Evolutionary conservation across 2,329 filamentous ascomycete genomes (phyloP).

Genomic region (Apiospora rasikravindrae): DNA sequence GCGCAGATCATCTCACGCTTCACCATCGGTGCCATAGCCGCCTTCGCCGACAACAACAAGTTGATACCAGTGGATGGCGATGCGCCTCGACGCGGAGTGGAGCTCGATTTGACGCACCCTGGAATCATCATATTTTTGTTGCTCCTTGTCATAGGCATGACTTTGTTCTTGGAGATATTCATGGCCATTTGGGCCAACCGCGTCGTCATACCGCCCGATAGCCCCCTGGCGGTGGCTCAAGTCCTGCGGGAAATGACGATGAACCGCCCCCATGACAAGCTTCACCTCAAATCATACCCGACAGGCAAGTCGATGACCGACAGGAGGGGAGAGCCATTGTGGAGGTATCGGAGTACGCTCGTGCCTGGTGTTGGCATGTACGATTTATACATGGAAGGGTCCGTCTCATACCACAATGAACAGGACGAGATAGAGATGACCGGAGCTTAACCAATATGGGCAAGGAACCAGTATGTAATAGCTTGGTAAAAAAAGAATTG

Average conservation of each 20-base stretch:
- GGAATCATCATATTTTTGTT: slow-evolving; percentile 10
- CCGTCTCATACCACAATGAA: neutral
- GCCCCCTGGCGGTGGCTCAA: slow-evolving; percentile 8
- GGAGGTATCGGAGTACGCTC: slow-evolving; percentile 9
- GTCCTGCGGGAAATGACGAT: slow-evolving; percentile 17
- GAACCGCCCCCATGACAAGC: neutral
- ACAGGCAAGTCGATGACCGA: slow-evolving; percentile 10
- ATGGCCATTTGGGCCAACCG: slow-evolving; percentile 21
- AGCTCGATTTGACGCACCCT: slow-evolving; percentile 16
- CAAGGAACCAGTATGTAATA: neutral
- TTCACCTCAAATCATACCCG: neutral
- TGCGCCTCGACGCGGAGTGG: slow-evolving; percentile 30
- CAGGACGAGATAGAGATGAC: slow-evolving; percentile 24
- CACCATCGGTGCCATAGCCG: slow-evolving; percentile 42
- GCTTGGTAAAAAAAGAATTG: neutral
- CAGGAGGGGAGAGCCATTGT: slow-evolving; percentile 12
- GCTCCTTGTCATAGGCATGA: slow-evolving; percentile 3
- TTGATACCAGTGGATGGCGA: slow-evolving; percentile 34
- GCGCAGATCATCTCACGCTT: slow-evolving; percentile 44
- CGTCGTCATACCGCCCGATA: slow-evolving; percentile 18
- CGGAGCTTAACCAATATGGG: neutral
- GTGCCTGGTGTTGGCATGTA: slow-evolving; percentile 9
- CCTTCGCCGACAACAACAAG: slow-evolving; percentile 39
- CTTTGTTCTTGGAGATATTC: slow-evolving; percentile 16
- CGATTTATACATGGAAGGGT: slow-evolving; percentile 18